These are phyloP conservation scores for Nicotiana obtusifolia DNA, from an alignment of 257 asterid species.

Conservation along the genomic window DNA sequence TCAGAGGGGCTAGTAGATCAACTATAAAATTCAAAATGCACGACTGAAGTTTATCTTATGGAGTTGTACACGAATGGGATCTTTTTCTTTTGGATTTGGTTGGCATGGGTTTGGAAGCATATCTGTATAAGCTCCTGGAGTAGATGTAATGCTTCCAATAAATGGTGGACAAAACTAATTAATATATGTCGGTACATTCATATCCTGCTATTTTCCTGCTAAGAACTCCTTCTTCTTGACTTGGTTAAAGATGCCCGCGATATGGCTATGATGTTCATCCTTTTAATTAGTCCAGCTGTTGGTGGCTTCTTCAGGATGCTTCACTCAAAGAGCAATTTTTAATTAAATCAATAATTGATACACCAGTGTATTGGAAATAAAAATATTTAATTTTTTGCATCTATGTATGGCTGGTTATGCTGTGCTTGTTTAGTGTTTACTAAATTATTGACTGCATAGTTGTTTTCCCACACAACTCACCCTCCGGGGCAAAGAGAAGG, in stretches of 20 bases:
- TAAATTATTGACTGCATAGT: background rate
- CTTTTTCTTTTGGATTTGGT: background rate
- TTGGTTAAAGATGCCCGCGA: background rate
- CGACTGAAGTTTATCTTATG: background rate
- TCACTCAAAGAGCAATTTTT: background rate
- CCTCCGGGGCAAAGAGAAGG: background rate
- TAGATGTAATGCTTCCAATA: background rate
- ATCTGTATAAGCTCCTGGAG: background rate
- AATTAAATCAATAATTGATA: background rate
- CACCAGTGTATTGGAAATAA: background rate
- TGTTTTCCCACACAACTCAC: background rate
- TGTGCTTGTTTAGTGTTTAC: conserved; percentile 2
- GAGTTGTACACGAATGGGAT: background rate
- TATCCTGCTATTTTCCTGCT: background rate
- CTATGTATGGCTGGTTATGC: background rate
- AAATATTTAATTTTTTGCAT: background rate
- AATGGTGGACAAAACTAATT: background rate
- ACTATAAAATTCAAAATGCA: background rate
- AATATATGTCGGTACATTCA: background rate
- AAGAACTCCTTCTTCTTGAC: background rate
- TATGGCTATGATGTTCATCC: background rate
- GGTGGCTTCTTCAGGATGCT: background rate
- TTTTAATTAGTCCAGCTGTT: background rate
- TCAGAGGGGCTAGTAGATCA: background rate
- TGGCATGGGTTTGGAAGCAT: background rate